Evolutionary conservation across 23 red algal species (phyloP).

Genomic region (Cyanidium caldarium): DNA sequence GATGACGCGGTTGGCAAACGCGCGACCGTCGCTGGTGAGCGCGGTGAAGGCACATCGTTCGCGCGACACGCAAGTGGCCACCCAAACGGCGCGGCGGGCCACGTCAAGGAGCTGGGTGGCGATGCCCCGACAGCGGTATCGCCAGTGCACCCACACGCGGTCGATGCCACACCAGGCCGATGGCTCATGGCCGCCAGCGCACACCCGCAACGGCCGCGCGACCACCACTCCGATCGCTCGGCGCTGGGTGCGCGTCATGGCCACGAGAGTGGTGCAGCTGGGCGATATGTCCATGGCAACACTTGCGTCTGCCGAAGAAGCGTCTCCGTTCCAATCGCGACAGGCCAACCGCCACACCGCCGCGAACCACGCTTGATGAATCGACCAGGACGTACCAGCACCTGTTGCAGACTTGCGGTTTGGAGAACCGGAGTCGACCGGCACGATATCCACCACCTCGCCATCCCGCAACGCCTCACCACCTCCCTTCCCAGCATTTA

Average conservation of each 20-base stretch:
- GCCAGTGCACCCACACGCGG: background rate
- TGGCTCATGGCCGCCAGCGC: background rate
- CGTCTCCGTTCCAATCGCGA: background rate
- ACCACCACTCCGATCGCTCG: conserved; percentile 1
- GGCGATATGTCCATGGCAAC: too few relatives aligned
- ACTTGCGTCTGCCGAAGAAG: background rate
- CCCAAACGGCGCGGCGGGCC: background rate
- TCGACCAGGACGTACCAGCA: background rate
- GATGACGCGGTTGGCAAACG: background rate
- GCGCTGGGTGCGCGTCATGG: background rate
- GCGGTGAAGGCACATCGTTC: background rate
- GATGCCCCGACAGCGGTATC: background rate
- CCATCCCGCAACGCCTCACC: too few relatives aligned
- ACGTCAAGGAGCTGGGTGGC: background rate
- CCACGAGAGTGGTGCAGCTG: too few relatives aligned
- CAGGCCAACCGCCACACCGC: conserved; percentile 1
- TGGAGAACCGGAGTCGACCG: too few relatives aligned
- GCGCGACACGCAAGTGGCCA: background rate
- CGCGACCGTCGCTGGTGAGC: background rate
- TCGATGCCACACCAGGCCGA: background rate
- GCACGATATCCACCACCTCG: too few relatives aligned
- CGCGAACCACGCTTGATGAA: background rate
- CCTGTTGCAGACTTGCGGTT: background rate
- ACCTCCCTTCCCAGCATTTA: too few relatives aligned
- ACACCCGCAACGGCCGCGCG: background rate